Evolutionary conservation across 2,329 filamentous ascomycete genomes (phyloP).

Genomic region (Leptographium wingfieldii): DNA sequence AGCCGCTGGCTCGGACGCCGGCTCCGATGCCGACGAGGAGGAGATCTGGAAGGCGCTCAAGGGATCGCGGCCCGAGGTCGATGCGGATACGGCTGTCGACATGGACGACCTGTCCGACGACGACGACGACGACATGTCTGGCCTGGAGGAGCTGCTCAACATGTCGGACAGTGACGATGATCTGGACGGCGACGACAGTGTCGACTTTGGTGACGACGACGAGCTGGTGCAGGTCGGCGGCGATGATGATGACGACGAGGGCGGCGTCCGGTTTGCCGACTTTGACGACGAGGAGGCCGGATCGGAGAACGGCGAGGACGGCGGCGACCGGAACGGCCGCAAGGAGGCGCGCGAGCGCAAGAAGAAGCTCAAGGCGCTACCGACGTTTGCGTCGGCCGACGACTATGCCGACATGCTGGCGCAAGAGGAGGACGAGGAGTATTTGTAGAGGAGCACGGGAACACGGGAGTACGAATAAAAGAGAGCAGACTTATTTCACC

Average conservation of each 20-base stretch:
- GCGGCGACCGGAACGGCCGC: constrained; percentile 1
- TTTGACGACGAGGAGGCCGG: constrained; percentile 26
- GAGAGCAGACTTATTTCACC: background rate
- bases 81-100: constrained; percentile 34
- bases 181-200: background rate
- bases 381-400: constrained; percentile 84
- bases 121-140: constrained; percentile 19
- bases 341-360: constrained; percentile 48
- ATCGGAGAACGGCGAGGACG: constrained; percentile 25
- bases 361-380: constrained; percentile 78
- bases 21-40: constrained; percentile 29
- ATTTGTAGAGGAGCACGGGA: background rate
- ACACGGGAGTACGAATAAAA: background rate
- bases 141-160: constrained; percentile 15
- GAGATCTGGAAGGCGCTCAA: constrained; percentile 24
- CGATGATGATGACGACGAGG: constrained; percentile 22
- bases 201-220: constrained; percentile 22
- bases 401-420: constrained; percentile 83
- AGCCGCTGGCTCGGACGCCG: constrained; percentile 28
- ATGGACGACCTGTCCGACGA: constrained; percentile 32
- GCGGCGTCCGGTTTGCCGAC: constrained; percentile 23
- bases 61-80: constrained; percentile 22
- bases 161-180: constrained; percentile 23
- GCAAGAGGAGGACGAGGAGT: constrained; percentile 47
- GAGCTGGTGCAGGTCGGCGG: constrained; percentile 27